Percentiles rank a stretch among this genome's conserved stretches.
These are phyloP conservation scores for Russula sp. DNA, from an alignment of 768 basidiomycete species.

Conservation along the genomic window DNA sequence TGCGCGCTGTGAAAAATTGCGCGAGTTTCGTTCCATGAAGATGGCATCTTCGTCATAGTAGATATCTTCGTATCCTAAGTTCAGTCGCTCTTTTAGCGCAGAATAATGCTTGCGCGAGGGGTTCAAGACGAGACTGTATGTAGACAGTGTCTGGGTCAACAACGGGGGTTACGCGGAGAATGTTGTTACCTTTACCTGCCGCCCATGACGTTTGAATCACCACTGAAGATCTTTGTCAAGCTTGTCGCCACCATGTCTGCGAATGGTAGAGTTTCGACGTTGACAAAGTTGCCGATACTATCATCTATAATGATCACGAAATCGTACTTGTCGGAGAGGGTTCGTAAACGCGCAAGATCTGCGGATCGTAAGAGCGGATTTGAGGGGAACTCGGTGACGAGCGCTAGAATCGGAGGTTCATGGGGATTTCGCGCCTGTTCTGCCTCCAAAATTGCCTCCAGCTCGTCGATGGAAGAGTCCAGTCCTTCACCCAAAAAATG, in stretches of 20 bases:
- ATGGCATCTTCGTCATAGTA: conserved; percentile 92
- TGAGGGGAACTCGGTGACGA: conserved; percentile 94
- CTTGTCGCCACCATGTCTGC: conserved; percentile 91
- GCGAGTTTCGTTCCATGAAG: conserved; percentile 97
- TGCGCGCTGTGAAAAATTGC: conserved; percentile 80
- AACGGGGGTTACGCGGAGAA: not conserved
- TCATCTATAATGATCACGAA: conserved; percentile 92
- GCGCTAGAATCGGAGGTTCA: conserved; percentile 64
- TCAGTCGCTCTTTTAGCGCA: conserved; percentile 58
- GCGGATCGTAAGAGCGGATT: conserved; percentile 91
- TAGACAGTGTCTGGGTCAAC: not conserved
- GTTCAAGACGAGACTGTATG: conserved; percentile 83
- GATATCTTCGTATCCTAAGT: conserved; percentile 67
- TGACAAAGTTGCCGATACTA: conserved; percentile 91
- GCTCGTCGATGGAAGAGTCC: conserved; percentile 67
- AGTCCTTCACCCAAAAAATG: conserved; percentile 83
- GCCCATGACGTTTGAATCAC: conserved; percentile 94
- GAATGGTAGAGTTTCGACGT: conserved; percentile 83
- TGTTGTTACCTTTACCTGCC: conserved; percentile 63
- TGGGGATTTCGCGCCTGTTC: conserved; percentile 42
- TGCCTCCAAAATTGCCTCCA: conserved; percentile 59
- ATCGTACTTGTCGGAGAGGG: conserved; percentile 81
- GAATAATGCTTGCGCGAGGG: conserved; percentile 69
- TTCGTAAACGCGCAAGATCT: conserved; percentile 68
- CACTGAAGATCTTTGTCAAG: conserved; percentile 92